Evolutionary conservation across 2,329 filamentous ascomycete genomes (phyloP), one percentile per base, ranked within the genome.

Genomic region (Clarireedia homoeocarpa): DNA sequence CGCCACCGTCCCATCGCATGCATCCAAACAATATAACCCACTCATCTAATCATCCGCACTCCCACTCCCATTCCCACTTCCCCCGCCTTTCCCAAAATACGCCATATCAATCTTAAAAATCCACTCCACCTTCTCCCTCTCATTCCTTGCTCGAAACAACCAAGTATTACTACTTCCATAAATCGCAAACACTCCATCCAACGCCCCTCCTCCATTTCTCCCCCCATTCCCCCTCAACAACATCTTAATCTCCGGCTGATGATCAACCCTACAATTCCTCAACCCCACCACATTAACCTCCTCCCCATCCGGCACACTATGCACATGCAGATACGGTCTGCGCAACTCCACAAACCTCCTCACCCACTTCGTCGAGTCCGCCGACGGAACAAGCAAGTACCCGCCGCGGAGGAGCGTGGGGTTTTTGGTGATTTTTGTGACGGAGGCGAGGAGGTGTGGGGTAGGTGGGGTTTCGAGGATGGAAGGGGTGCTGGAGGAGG

Each of bases 161-260:
- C 91, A 99, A 34, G 91, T 96, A 71, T 96, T 96, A 70, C 94
- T 88, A 58, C 87, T 89, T 44, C 89, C 92, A 69, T 97, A 99
- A 51, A 99, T 83, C 12, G 94, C 94, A 77, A 96, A 99, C 42
- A 97, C 88, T 40, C 62, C 59, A 20, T 65, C 59, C 36, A 58
- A 65, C 61, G 62, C 68, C 72, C 66, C 46, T 23, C 55, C 57
- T 57, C 12, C 48, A 52, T 34, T 15, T 38, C 14, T 1, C 20
- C 14, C 36, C 47, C 7, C 26, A 36, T 36, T 15, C 51, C 51
- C 51, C 30, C 27, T 38, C 36, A 9, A 53, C 6, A 38, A 30
- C 30, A 24, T 30, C 46, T n/a, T n/a, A 38, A 49, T 51, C 6
- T 95, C 88, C 0, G 94, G 94, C 59, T 91, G 87, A 65, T 91